Percentiles rank a stretch among this genome's conserved stretches.
Conservation (phyloP, 2,329 filamentous ascomycete species). For the Canariomyces notabilis region DNA sequence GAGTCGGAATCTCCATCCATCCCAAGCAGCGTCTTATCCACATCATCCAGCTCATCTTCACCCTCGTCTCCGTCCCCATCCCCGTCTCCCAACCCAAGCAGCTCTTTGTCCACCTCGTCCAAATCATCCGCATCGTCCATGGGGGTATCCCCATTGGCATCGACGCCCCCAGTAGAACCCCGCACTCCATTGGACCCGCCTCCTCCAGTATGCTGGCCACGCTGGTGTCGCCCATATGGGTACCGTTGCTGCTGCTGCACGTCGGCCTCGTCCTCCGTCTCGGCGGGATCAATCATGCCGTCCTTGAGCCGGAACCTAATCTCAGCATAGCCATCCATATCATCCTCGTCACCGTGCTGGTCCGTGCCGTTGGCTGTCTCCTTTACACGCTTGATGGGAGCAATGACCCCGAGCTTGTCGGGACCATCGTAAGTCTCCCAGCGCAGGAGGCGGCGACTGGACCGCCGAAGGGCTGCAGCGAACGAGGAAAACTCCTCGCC, state of each 20-base stretch:
- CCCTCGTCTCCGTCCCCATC: constrained; percentile 40
- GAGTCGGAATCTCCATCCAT: constrained; percentile 33
- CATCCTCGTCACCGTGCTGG: constrained; percentile 31
- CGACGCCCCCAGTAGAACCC: constrained; percentile 12
- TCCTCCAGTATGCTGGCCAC: constrained; percentile 4
- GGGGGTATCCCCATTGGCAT: constrained; percentile 39
- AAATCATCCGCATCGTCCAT: constrained; percentile 47
- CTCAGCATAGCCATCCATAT: constrained; percentile 25
- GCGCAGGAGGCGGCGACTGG: constrained; percentile 59
- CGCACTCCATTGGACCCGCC: constrained; percentile 30
- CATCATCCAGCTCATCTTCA: constrained; percentile 42
- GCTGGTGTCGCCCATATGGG: constrained; percentile 12
- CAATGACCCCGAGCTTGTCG: constrained; percentile 39
- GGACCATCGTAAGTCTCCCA: constrained; percentile 55
- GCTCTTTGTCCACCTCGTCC: constrained; percentile 51
- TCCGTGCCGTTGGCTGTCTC: constrained; percentile 18
- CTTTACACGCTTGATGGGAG: constrained; percentile 40
- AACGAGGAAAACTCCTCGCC: constrained; percentile 69
- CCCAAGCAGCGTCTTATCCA: constrained; percentile 33
- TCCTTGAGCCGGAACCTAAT: constrained; percentile 18
- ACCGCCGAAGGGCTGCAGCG: constrained; percentile 59
- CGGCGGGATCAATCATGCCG: constrained; percentile 24
- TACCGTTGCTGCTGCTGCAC: constrained; percentile 13
- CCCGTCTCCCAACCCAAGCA: constrained; percentile 39
- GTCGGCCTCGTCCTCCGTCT: constrained; percentile 29